Evolutionary conservation across 345 rosid genomes (phyloP).

Genomic region (Salix brachista): DNA sequence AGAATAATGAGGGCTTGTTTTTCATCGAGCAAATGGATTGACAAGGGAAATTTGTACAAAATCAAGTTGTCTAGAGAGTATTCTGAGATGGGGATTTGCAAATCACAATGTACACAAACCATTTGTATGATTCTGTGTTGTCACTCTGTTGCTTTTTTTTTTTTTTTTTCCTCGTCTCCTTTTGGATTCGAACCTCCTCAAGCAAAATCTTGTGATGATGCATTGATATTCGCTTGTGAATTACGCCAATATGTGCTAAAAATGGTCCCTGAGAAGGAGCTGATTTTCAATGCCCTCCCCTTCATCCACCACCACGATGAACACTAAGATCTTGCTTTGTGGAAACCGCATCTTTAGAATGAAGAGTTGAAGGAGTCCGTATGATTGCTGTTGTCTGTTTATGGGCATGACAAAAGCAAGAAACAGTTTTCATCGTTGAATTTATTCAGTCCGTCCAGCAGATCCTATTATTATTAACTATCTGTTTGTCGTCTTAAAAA

Average conservation of each 20-base stretch:
- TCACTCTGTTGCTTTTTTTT: no score
- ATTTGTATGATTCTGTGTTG: not conserved
- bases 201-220: not conserved
- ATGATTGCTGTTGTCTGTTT: not conserved
- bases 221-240: constrained; percentile 27
- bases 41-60: constrained; percentile 36
- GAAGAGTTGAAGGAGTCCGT: not conserved
- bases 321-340: not conserved
- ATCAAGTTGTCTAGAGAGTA: not conserved
- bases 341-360: not conserved
- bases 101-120: constrained; percentile 9
- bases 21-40: constrained; percentile 17
- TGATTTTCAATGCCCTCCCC: not conserved
- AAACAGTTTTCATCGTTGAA: not conserved
- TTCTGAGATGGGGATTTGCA: constrained; percentile 11
- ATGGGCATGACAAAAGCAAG: not conserved
- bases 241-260: constrained; percentile 15
- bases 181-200: constrained; percentile 3
- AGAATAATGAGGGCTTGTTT: no score
- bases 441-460: not conserved
- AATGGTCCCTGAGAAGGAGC: not conserved
- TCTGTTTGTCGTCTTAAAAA: no score
- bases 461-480: not conserved
- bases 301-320: not conserved
- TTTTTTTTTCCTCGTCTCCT: no score